Evolutionary conservation across 2,329 filamentous ascomycete species (phyloP).

Genomic region (Claviceps fusiformis): DNA sequence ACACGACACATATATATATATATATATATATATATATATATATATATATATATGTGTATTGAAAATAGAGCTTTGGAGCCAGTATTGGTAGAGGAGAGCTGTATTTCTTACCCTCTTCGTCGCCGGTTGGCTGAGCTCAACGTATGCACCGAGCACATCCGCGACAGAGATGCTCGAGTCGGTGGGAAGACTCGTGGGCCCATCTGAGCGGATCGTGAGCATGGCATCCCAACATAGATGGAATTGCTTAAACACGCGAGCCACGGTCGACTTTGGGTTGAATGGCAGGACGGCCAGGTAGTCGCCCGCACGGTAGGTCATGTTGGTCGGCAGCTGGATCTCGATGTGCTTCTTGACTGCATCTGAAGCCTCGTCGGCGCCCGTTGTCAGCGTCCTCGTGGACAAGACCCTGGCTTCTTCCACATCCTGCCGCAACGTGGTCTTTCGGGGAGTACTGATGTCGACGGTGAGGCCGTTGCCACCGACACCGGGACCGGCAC

Average conservation of each 20-base stretch:
- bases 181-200: conserved; percentile 40
- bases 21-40: too few species aligned
- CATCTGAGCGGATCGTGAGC: conserved; percentile 43
- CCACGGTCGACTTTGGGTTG: conserved; percentile 49
- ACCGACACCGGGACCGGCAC: conserved; percentile 1
- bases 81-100: too few species aligned
- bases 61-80: too few species aligned
- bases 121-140: conserved; percentile 60
- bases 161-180: conserved; percentile 43
- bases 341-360: conserved; percentile 51
- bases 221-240: conserved; percentile 55
- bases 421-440: conserved; percentile 49
- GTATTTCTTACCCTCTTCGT: conserved; percentile 43
- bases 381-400: conserved; percentile 27
- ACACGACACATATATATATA: too few species aligned
- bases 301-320: conserved; percentile 59
- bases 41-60: too few species aligned
- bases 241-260: conserved; percentile 52
- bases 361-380: conserved; percentile 25
- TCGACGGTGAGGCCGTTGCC: conserved; percentile 26
- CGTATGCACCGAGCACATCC: conserved; percentile 54
- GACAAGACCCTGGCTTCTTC: conserved; percentile 45
- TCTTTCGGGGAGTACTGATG: conserved; percentile 39
- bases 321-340: conserved; percentile 51
- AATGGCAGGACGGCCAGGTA: conserved; percentile 63